phyloP scores from a whole-genome alignment of 306 rosid species.

The Rubus idaeus region DNA sequence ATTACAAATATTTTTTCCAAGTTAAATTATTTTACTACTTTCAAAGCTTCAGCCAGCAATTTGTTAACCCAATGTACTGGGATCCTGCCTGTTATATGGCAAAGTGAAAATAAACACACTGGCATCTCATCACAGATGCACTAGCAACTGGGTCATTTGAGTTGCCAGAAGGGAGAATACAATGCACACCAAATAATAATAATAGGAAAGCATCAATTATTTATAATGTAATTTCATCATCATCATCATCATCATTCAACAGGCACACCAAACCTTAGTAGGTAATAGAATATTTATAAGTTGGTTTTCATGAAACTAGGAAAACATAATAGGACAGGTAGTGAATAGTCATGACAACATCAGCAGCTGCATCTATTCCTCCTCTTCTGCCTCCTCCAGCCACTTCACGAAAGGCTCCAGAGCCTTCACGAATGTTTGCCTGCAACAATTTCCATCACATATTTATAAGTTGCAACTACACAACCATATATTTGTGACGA shows the following conservation, averaged over 20 bases:
- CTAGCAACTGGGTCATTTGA: too few relatives aligned
- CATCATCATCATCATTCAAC: not conserved
- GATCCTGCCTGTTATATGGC: too few relatives aligned
- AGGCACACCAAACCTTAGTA: not conserved
- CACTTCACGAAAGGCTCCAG: conserved; percentile 91
- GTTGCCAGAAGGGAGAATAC: not conserved
- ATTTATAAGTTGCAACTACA: not conserved
- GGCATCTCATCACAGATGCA: too few relatives aligned
- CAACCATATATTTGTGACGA: not conserved
- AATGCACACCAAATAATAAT: too few relatives aligned
- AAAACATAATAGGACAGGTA: not conserved
- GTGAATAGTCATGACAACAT: not conserved
- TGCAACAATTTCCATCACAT: conserved; percentile 36
- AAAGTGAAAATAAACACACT: too few relatives aligned
- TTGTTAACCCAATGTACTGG: too few relatives aligned
- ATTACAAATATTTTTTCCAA: not conserved
- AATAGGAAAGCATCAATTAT: not conserved
- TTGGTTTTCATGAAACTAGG: not conserved
- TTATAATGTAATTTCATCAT: conserved; percentile 3
- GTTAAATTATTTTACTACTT: not conserved
- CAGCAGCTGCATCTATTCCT: conserved; percentile 51
- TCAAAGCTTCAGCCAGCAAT: too few relatives aligned
- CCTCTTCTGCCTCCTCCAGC: conserved; percentile 99
- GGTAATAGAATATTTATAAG: not conserved
- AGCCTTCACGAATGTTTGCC: conserved; percentile 98